A percentile compares a stretch with the other conserved stretches of the same genome.
phyloP scores from a whole-genome alignment of 208 protist genomes.

The Leishmania mexicana region DNA sequence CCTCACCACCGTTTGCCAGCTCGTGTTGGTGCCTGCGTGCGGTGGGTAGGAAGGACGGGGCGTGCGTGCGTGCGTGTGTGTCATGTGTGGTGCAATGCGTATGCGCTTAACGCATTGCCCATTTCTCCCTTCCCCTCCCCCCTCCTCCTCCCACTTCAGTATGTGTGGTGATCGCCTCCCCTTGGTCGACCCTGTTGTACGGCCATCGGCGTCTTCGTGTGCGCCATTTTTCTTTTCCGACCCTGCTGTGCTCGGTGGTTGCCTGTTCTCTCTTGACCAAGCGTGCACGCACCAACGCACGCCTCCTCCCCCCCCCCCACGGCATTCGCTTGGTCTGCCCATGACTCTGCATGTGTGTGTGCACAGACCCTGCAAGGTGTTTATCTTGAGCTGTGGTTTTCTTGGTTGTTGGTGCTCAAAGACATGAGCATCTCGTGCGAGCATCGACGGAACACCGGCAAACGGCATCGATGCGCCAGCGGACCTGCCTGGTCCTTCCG shows the following conservation, averaged over 20 bases:
- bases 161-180: neutral
- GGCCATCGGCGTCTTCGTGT: neutral
- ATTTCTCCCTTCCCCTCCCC: neutral
- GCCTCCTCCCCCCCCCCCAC: neutral
- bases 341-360: neutral
- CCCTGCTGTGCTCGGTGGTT: neutral
- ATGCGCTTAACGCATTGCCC: neutral
- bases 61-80: neutral
- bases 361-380: neutral
- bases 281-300: neutral
- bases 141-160: neutral
- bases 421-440: too few relatives aligned
- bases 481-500: neutral
- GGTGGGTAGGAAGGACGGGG: neutral
- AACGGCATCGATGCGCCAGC: neutral
- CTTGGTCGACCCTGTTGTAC: neutral
- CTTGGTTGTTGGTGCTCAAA: neutral
- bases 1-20: neutral
- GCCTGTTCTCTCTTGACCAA: neutral
- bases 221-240: neutral
- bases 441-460: neutral
- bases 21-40: neutral
- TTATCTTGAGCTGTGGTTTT: neutral
- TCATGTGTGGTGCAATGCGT: neutral
- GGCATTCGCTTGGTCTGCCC: neutral